Evolutionary conservation across 768 basidiomycete species (phyloP), one percentile per base, ranked within the genome.

Genomic region (Nevesoporus exiguus): DNA sequence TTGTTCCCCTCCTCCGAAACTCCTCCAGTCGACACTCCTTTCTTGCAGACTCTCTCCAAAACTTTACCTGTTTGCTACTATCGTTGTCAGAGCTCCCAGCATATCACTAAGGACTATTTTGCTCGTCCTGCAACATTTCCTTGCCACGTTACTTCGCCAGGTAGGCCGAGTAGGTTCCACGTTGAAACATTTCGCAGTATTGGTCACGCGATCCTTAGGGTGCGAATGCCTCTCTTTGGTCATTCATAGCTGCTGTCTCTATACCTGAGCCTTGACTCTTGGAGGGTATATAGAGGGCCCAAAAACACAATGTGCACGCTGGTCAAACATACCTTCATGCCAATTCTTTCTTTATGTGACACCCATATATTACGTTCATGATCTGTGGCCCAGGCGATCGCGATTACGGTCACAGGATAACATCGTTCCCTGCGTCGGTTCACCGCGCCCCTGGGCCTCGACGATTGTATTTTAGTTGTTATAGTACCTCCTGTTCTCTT

Each of bases 221-320:
- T 40, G 88, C 89, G 31, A 93, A 93, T 64, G 86, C 83, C 25
- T 84, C 86, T 13, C 70, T 95, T 47, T 97, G 84, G 78, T 91
- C 89, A 22, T 64, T 90, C 47, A 79, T 92, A 62, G 87, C 90
- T 17, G 76, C 80, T 24, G 57, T 77, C 51, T 84, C 64, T 96
- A 92, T 62, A 69, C 71, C 14, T 80, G 84, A 51, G 88, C 90
- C 13, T 73, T 84, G 39, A 68, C 78, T 56, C 76, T 80, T 19
- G 88, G 85, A 64, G 92, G 94, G 73, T 74, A 66, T 50, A 86
- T 90, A 75, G 77, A 74, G 51, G 85, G 80, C 58, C 81, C 82
- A 40, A 85, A 84, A 67, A 76, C 72, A 86, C 65, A 80, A 77
- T 73, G 39, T 19, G 9, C 39, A 19, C 6, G 19, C 11, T 9